Evolutionary conservation across 345 rosid genomes (phyloP).

Genomic region (Corymbia maculata): DNA sequence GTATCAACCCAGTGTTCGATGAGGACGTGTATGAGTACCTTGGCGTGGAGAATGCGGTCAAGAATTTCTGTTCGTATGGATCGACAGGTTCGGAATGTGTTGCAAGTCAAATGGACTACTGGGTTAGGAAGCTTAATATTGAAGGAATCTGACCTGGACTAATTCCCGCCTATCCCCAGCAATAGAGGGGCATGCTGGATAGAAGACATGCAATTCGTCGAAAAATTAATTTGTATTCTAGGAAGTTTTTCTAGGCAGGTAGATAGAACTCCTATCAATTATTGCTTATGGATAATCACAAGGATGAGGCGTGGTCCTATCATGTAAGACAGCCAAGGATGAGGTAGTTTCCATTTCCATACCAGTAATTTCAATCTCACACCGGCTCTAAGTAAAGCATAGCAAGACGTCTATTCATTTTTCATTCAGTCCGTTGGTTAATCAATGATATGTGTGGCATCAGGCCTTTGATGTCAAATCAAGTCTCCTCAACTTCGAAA

Average conservation of each 20-base stretch:
- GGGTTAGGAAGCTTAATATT: slow-evolving; percentile 51
- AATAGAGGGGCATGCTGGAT: background rate
- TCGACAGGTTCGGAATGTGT: slow-evolving; percentile 70
- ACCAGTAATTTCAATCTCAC: background rate
- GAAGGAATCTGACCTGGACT: background rate
- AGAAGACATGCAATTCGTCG: background rate
- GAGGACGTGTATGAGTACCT: slow-evolving; percentile 63
- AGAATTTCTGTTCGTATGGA: slow-evolving; percentile 70
- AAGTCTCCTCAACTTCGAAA: background rate
- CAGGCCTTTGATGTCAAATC: background rate
- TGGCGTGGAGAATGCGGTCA: slow-evolving; percentile 71
- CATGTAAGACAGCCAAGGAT: background rate
- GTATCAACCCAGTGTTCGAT: slow-evolving; percentile 53
- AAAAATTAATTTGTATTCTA: background rate
- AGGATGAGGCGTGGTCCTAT: background rate
- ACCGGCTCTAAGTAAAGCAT: background rate
- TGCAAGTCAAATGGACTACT: slow-evolving; percentile 47
- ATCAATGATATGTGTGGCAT: background rate
- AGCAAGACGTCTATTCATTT: background rate
- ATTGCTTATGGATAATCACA: background rate
- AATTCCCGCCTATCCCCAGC: background rate
- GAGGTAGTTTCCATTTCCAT: no score
- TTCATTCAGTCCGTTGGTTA: background rate
- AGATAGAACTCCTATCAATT: background rate
- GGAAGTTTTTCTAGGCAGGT: background rate